Evolutionary conservation across 1,139 yeast species (phyloP).

Genomic region (Yamadazyma epiphylla): DNA sequence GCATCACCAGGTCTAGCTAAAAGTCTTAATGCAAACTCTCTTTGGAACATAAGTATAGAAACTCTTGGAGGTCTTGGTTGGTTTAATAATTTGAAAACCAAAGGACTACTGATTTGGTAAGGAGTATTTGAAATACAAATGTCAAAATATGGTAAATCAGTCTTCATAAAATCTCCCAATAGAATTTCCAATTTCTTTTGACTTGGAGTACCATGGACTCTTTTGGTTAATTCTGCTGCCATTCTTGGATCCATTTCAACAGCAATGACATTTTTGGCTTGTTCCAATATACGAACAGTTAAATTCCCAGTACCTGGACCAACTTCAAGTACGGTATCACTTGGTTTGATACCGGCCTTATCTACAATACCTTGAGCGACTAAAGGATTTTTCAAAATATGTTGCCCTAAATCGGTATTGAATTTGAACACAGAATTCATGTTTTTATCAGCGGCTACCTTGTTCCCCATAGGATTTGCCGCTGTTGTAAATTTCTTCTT

Average conservation of each 20-base stretch:
- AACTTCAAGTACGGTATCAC: constrained; percentile 90
- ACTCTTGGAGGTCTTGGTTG: constrained; percentile 95
- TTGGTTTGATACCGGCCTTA: constrained; percentile 88
- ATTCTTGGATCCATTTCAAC: constrained; percentile 98
- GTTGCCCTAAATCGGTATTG: constrained; percentile 96
- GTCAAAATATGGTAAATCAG: constrained; percentile 92
- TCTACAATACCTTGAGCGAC: constrained; percentile 98
- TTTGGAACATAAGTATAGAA: constrained; percentile 93
- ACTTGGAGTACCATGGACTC: constrained; percentile 94
- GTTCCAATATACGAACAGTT: constrained; percentile 88
- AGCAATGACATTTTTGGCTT: constrained; percentile 88
- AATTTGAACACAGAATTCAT: constrained; percentile 86
- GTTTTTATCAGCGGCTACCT: constrained; percentile 63
- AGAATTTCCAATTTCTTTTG: constrained; percentile 88
- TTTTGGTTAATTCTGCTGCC: constrained; percentile 97
- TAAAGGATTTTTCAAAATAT: constrained; percentile 89
- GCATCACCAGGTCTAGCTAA: constrained; percentile 95
- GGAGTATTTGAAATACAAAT: constrained; percentile 97
- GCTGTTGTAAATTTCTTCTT: constrained; percentile 49
- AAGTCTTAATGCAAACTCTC: constrained; percentile 91
- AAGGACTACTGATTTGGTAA: constrained; percentile 93
- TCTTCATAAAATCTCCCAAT: constrained; percentile 94
- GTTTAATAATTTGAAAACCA: constrained; percentile 86
- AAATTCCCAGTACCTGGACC: constrained; percentile 99
- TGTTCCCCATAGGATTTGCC: constrained; percentile 40